A percentile compares a stretch with the other conserved stretches of the same genome.
phyloP scores from a whole-genome alignment of 805 yeast species.

The Ogataea degrootiae region DNA sequence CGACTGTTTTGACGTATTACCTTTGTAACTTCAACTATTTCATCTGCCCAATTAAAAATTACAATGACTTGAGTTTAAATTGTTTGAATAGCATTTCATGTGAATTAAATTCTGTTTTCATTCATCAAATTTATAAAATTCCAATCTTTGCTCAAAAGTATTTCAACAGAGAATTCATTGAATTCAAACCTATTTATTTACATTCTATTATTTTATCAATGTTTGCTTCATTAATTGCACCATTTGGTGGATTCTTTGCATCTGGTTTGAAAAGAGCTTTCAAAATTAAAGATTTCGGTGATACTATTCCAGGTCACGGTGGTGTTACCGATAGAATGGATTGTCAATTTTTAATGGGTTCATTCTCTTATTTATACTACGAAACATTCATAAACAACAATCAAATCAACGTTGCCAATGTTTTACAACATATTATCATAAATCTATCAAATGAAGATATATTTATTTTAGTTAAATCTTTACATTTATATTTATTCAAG shows the following conservation, averaged over 20 bases:
- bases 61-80: conserved; percentile 53
- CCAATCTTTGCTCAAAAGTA: conserved; percentile 61
- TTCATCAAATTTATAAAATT: conserved; percentile 70
- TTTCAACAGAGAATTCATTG: conserved; percentile 39
- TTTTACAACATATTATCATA: conserved; percentile 71
- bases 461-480: conserved; percentile 51
- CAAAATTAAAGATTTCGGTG: conserved; percentile 95
- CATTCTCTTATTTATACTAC: conserved; percentile 85
- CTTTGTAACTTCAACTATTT: conserved; percentile 66
- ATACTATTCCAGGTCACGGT: conserved; percentile 98
- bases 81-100: conserved; percentile 64
- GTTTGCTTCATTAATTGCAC: conserved; percentile 95
- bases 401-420: conserved; percentile 65
- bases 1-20: conserved; percentile 59
- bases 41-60: conserved; percentile 74
- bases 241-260: conserved; percentile 98
- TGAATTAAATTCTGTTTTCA: conserved; percentile 83
- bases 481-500: conserved; percentile 50
- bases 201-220: conserved; percentile 85
- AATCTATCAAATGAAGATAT: conserved; percentile 66
- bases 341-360: conserved; percentile 97
- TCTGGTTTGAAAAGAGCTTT: conserved; percentile 96
- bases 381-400: conserved; percentile 83
- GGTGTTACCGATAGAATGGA: conserved; percentile 97
- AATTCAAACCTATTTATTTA: conserved; percentile 82